Evolutionary conservation across 257 asterid species (phyloP).

Genomic region (Ajuga chamaepitys): DNA sequence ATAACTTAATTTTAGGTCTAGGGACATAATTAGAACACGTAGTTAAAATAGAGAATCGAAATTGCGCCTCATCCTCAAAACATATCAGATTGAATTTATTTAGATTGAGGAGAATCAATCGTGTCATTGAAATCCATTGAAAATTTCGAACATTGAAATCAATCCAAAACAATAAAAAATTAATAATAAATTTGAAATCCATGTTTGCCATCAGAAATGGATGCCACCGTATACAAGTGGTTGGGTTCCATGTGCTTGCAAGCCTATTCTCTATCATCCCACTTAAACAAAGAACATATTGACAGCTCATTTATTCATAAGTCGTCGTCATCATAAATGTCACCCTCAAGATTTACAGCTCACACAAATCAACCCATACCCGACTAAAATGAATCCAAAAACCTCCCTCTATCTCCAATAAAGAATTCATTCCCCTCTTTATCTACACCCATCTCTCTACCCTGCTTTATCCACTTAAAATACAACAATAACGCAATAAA

Average conservation of each 20-base stretch:
- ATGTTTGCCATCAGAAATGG: too few species aligned
- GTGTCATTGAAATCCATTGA: too few species aligned
- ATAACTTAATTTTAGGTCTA: too few species aligned
- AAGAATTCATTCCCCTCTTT: constrained; percentile 40
- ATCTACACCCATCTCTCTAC: constrained; percentile 27
- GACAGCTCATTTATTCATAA: constrained; percentile 12
- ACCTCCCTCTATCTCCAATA: constrained; percentile 38
- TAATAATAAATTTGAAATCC: background rate
- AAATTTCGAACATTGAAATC: too few species aligned
- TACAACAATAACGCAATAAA: constrained; percentile 14
- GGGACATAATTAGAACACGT: too few species aligned
- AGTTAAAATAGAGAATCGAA: too few species aligned
- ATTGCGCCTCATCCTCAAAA: too few species aligned
- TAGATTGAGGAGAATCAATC: too few species aligned
- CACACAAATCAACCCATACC: constrained; percentile 23
- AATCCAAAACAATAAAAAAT: background rate
- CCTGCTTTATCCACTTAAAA: constrained; percentile 15
- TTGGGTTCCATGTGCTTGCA: constrained; percentile 14
- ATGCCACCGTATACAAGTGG: background rate
- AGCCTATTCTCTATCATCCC: background rate
- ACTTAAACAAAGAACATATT: background rate
- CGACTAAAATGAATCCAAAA: constrained; percentile 41
- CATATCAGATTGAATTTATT: too few species aligned
- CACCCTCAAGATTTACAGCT: constrained; percentile 22
- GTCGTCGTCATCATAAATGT: constrained; percentile 18